These are phyloP conservation scores for Aschersonia sp. DNA, from an alignment of 2,329 filamentous ascomycete genomes.

Conservation along the genomic window DNA sequence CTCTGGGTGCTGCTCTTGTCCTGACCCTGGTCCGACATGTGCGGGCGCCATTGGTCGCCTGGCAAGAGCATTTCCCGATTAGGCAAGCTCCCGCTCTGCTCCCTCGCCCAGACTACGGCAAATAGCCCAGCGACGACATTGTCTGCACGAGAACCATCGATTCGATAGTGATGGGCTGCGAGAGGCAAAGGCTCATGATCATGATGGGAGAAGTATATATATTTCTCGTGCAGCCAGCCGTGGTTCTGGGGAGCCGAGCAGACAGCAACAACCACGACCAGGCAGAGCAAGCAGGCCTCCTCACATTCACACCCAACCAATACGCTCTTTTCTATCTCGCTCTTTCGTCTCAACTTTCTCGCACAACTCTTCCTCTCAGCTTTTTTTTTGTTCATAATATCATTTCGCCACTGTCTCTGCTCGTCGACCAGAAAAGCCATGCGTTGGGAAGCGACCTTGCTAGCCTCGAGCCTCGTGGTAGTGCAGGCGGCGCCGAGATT, in stretches of 20 bases:
- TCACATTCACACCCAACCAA: too few relatives aligned
- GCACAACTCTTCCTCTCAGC: too few relatives aligned
- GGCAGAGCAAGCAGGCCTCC: too few relatives aligned
- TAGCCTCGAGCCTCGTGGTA: conserved; percentile 3
- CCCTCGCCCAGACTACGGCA: not conserved
- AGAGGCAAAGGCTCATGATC: not conserved
- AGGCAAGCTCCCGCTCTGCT: not conserved
- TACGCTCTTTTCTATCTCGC: too few relatives aligned
- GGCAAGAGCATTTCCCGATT: not conserved
- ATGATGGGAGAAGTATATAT: not conserved
- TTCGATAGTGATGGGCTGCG: not conserved
- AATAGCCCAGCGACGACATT: conserved; percentile 1
- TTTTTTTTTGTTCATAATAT: not conserved
- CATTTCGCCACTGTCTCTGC: not conserved
- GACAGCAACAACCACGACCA: too few relatives aligned
- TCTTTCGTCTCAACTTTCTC: too few relatives aligned
- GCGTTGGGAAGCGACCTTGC: conserved; percentile 1
- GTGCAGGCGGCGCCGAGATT: conserved; percentile 2
- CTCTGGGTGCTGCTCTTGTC: too few relatives aligned
- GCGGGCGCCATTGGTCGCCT: not conserved
- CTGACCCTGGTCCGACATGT: not conserved
- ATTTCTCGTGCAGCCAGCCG: too few relatives aligned
- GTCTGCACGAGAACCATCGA: not conserved
- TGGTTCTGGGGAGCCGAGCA: too few relatives aligned
- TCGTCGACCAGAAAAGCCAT: not conserved